These are phyloP conservation scores for Euptelea pleiosperma DNA, from an alignment of 164 flowering plant species.

Conservation along the genomic window DNA sequence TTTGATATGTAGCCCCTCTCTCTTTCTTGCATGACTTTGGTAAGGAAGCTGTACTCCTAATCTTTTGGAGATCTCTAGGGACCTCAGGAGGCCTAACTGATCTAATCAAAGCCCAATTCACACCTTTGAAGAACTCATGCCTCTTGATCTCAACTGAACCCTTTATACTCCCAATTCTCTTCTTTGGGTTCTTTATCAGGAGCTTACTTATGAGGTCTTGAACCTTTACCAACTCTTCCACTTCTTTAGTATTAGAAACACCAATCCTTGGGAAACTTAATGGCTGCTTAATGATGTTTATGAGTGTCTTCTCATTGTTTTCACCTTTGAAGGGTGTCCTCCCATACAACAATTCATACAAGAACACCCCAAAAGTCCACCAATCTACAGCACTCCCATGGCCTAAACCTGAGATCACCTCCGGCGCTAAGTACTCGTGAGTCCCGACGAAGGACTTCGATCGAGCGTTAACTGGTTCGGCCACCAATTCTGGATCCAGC, in stretches of 20 bases:
- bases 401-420: conserved; percentile 77
- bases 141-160: conserved; percentile 81
- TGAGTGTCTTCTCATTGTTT: conserved; percentile 73
- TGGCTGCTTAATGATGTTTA: conserved; percentile 69
- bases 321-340: conserved; percentile 87
- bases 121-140: conserved; percentile 82
- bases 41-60: conserved; percentile 21
- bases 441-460: conserved; percentile 93
- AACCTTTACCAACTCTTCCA: conserved; percentile 58
- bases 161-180: conserved; percentile 67
- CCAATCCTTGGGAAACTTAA: conserved; percentile 56
- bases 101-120: conserved; percentile 90
- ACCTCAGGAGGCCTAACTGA: conserved; percentile 77
- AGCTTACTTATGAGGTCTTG: conserved; percentile 68
- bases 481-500: conserved; percentile 50
- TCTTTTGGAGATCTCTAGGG: conserved; percentile 35
- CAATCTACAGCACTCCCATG: conserved; percentile 90
- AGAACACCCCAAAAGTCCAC: conserved; percentile 90
- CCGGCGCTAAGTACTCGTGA: conserved; percentile 91
- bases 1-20: conserved; percentile 55
- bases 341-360: conserved; percentile 76
- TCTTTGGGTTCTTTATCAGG: conserved; percentile 75
- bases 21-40: conserved; percentile 53
- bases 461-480: conserved; percentile 63
- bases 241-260: conserved; percentile 35